Conservation (phyloP, 192 early-diverging fungal species). For the Gryganskiella cystojenkinii region DNA sequence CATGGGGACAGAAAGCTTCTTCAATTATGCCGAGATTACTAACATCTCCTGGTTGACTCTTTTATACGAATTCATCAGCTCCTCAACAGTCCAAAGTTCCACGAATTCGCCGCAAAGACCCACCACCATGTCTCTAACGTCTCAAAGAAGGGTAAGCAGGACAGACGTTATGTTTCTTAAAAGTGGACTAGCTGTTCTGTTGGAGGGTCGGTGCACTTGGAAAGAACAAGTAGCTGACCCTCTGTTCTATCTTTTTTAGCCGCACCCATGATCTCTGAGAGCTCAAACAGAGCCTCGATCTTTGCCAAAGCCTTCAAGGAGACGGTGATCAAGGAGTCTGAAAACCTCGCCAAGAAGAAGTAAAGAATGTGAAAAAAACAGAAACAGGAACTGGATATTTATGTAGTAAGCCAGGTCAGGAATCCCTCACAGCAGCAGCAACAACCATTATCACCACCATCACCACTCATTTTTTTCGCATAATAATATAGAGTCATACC, state of each 20-base stretch:
- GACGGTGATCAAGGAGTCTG: constrained; percentile 51
- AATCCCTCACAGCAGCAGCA: too few species aligned
- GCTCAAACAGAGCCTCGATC: constrained; percentile 39
- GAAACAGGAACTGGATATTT: too few species aligned
- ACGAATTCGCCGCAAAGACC: constrained; percentile 47
- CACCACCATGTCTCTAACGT: constrained; percentile 48
- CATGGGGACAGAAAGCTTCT: neutral
- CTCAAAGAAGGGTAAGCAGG: constrained; percentile 36
- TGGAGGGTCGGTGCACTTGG: too few species aligned
- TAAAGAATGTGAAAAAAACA: constrained; percentile 3
- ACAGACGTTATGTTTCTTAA: too few species aligned
- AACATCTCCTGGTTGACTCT: neutral
- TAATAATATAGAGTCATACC: too few species aligned
- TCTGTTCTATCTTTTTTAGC: constrained; percentile 6
- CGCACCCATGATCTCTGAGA: constrained; percentile 36
- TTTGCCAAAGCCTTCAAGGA: constrained; percentile 56
- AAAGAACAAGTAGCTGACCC: neutral
- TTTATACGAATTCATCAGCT: constrained; percentile 17
- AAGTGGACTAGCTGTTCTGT: too few species aligned
- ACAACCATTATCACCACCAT: too few species aligned
- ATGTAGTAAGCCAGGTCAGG: too few species aligned
- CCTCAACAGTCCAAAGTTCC: constrained; percentile 49
- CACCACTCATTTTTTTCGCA: too few species aligned
- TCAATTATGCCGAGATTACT: neutral
- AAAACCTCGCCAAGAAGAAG: constrained; percentile 49